Evolutionary conservation across 1,284 basidiomycete species (phyloP).

Genomic region (Ganoderma lucidum): DNA sequence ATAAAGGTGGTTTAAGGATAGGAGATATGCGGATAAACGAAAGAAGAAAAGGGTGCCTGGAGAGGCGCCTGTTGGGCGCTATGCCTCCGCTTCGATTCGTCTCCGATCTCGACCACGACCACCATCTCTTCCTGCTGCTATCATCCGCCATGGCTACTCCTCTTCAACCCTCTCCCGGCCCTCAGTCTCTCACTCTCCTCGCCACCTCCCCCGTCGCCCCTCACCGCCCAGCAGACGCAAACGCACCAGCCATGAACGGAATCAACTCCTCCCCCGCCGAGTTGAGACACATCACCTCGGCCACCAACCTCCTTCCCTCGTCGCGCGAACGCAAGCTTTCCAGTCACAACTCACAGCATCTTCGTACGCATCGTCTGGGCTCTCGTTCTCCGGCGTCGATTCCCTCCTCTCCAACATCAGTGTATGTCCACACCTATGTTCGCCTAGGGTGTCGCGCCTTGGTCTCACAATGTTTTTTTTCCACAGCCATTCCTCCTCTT

Average conservation of each 20-base stretch:
- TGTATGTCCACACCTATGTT: constrained; percentile 54
- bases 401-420: constrained; percentile 78
- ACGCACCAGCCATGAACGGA: constrained; percentile 20
- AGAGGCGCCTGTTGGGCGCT: constrained; percentile 15
- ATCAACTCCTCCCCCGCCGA: constrained; percentile 44
- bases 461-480: constrained; percentile 14
- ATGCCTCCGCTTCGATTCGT: constrained; percentile 10
- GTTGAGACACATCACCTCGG: constrained; percentile 53
- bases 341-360: constrained; percentile 51
- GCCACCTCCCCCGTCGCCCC: constrained; percentile 21
- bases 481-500: constrained; percentile 74
- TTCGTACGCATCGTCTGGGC: constrained; percentile 57
- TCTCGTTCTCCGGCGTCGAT: constrained; percentile 73
- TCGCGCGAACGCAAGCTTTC: constrained; percentile 51
- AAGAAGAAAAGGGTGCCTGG: constrained; percentile 22
- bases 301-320: constrained; percentile 48
- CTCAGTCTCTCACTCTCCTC: constrained; percentile 18
- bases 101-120: constrained; percentile 31
- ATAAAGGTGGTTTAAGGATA: neutral
- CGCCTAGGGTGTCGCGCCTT: constrained; percentile 5
- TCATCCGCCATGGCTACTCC: constrained; percentile 32
- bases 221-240: constrained; percentile 20
- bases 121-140: constrained; percentile 22
- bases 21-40: constrained; percentile 8
- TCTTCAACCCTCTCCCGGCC: constrained; percentile 27